Percentiles rank a stretch among this genome's conserved stretches.
These are phyloP conservation scores for Linnemannia hyalina DNA, from an alignment of 192 early-diverging fungal species.

Conservation along the genomic window DNA sequence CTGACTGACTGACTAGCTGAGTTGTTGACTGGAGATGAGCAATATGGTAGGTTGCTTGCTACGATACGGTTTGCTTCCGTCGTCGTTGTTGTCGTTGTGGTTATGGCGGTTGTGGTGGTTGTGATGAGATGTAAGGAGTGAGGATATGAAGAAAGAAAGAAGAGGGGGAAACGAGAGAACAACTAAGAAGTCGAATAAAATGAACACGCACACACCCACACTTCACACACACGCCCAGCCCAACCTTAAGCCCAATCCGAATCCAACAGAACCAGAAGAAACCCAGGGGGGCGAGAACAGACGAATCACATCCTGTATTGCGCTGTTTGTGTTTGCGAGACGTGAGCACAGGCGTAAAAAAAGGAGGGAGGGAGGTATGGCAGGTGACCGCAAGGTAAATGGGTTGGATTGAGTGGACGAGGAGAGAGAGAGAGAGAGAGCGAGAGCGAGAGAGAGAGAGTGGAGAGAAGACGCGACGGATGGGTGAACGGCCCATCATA, in stretches of 20 bases:
- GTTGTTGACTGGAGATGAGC: too few relatives aligned
- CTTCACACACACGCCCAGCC: background rate
- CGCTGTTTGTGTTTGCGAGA: background rate
- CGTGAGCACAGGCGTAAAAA: background rate
- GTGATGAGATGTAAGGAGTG: background rate
- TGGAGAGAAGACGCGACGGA: too few relatives aligned
- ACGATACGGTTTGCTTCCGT: background rate
- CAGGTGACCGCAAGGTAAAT: constrained; percentile 4
- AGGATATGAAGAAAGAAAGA: background rate
- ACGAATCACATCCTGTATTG: background rate
- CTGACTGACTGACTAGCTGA: background rate
- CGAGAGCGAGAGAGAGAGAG: constrained; percentile 24
- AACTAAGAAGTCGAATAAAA: too few relatives aligned
- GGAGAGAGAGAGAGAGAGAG: too few relatives aligned
- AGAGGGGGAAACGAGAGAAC: background rate
- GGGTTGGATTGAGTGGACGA: background rate
- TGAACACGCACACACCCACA: background rate
- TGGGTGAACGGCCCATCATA: too few relatives aligned
- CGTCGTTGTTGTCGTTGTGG: background rate
- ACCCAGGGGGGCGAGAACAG: constrained; percentile 1
- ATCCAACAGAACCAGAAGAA: background rate
- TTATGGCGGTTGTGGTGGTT: background rate
- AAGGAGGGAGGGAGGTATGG: background rate
- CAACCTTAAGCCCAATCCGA: background rate
- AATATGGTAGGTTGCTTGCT: background rate